These are phyloP conservation scores for Schizosaccharomyces pombe DNA, from an alignment of 805 yeast genomes.

Conservation along the genomic window DNA sequence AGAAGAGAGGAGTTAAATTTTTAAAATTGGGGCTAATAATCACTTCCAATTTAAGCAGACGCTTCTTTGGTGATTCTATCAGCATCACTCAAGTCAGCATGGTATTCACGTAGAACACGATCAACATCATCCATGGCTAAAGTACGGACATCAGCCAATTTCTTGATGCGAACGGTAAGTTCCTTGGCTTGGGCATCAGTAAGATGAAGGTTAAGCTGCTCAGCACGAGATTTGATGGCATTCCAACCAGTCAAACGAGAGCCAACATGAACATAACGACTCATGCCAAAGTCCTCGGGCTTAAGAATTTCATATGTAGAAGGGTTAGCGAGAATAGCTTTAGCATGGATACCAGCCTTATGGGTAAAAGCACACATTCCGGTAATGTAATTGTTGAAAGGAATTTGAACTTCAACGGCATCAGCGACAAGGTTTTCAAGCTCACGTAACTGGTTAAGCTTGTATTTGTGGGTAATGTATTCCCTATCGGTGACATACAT, in stretches of 20 bases:
- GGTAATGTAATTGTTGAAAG: slow-evolving; percentile 94
- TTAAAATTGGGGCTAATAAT: no score
- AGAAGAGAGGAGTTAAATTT: no score
- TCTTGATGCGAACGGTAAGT: slow-evolving; percentile 78
- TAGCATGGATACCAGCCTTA: slow-evolving; percentile 98
- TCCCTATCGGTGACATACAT: slow-evolving; percentile 98
- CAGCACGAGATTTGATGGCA: slow-evolving; percentile 94
- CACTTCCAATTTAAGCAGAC: no score
- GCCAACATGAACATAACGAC: slow-evolving; percentile 92
- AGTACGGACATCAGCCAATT: slow-evolving; percentile 84
- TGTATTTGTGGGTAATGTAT: slow-evolving; percentile 80
- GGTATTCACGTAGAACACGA: slow-evolving; percentile 83
- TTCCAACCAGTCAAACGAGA: slow-evolving; percentile 98
- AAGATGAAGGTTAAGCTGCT: slow-evolving; percentile 72
- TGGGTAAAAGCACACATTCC: slow-evolving; percentile 99
- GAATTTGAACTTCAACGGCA: slow-evolving; percentile 88
- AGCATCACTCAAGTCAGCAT: slow-evolving; percentile 13
- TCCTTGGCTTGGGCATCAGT: slow-evolving; percentile 88
- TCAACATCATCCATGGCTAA: slow-evolving; percentile 92
- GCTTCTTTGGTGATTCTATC: no score
- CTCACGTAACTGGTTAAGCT: slow-evolving; percentile 85
- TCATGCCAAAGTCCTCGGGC: slow-evolving; percentile 86
- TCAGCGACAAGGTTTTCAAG: slow-evolving; percentile 90
- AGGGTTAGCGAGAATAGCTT: slow-evolving; percentile 94
- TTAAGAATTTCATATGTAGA: slow-evolving; percentile 92